Percentiles rank a stretch among this genome's conserved stretches.
These are phyloP conservation scores for Lasiodiplodia hormozganensis DNA, from an alignment of 2,329 filamentous ascomycete species.

Conservation along the genomic window DNA sequence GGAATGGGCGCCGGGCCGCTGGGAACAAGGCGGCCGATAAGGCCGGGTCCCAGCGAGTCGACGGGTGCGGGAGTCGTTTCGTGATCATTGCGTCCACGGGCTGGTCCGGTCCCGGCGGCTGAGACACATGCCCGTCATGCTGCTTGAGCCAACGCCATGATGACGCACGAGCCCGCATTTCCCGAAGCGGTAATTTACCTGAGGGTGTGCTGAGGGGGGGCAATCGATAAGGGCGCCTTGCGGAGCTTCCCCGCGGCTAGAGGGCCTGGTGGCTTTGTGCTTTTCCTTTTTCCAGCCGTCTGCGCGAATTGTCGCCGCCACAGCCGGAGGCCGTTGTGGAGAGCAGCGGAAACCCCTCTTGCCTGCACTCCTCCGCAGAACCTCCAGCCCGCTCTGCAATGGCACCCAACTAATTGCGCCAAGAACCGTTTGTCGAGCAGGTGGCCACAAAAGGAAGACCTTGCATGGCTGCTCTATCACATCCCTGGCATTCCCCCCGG, in stretches of 20 bases:
- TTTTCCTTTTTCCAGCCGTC: conserved; percentile 4
- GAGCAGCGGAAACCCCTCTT: conserved; percentile 4
- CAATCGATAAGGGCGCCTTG: conserved; percentile 22
- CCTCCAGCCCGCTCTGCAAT: conserved; percentile 18
- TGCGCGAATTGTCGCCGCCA: conserved; percentile 19
- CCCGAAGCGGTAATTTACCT: conserved; percentile 12
- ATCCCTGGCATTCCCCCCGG: conserved; percentile 1
- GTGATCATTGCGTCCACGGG: neutral
- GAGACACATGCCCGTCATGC: conserved; percentile 26
- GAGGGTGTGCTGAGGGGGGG: conserved; percentile 3
- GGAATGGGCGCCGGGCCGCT: neutral
- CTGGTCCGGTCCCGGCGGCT: conserved; percentile 14
- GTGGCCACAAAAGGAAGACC: conserved; percentile 20
- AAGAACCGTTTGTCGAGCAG: conserved; percentile 10
- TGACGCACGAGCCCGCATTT: conserved; percentile 22
- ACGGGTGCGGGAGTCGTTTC: neutral
- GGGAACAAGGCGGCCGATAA: conserved; percentile 12
- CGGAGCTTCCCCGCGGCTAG: neutral
- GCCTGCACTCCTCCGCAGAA: conserved; percentile 18
- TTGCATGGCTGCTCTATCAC: conserved; percentile 27
- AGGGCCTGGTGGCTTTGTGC: neutral
- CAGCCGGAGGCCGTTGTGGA: conserved; percentile 24
- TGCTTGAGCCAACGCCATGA: conserved; percentile 19
- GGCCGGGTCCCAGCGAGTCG: conserved; percentile 1
- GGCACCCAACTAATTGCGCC: conserved; percentile 25